Evolutionary conservation across 805 yeast species (phyloP).

Genomic region (Brettanomyces custersianus): DNA sequence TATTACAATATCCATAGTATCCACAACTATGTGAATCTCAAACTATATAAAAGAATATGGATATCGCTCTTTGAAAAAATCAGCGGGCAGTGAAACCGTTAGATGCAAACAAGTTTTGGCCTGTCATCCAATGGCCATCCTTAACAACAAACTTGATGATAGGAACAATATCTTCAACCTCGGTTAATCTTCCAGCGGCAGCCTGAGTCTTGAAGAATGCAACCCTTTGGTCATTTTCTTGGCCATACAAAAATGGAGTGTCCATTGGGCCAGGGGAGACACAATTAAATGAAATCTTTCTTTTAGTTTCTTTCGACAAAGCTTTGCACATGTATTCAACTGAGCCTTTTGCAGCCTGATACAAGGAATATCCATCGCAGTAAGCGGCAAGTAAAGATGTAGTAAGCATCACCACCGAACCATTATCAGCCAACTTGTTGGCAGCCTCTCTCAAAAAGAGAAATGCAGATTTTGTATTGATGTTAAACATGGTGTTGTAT

Average conservation of each 20-base stretch:
- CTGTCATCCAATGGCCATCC: constrained; percentile 63
- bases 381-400: constrained; percentile 63
- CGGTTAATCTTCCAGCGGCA: constrained; percentile 42
- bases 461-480: constrained; percentile 54
- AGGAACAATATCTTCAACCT: constrained; percentile 55
- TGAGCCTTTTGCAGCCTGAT: constrained; percentile 50
- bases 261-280: constrained; percentile 66
- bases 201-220: constrained; percentile 47
- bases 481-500: constrained; percentile 41
- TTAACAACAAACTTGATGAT: constrained; percentile 49
- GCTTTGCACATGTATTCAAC: constrained; percentile 46
- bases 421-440: constrained; percentile 38
- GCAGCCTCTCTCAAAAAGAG: constrained; percentile 52
- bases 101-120: constrained; percentile 56
- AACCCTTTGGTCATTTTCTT: constrained; percentile 44
- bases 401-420: constrained; percentile 47
- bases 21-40: background rate
- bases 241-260: constrained; percentile 56
- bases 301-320: constrained; percentile 45
- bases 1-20: too few relatives aligned
- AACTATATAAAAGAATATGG: background rate
- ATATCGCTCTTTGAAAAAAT: background rate
- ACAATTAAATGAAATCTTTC: constrained; percentile 41
- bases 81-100: constrained; percentile 59
- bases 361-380: constrained; percentile 41